Conservation (phyloP, 129 eudicot genomes). For the Rutidosis leptorrhynchoides region DNA sequence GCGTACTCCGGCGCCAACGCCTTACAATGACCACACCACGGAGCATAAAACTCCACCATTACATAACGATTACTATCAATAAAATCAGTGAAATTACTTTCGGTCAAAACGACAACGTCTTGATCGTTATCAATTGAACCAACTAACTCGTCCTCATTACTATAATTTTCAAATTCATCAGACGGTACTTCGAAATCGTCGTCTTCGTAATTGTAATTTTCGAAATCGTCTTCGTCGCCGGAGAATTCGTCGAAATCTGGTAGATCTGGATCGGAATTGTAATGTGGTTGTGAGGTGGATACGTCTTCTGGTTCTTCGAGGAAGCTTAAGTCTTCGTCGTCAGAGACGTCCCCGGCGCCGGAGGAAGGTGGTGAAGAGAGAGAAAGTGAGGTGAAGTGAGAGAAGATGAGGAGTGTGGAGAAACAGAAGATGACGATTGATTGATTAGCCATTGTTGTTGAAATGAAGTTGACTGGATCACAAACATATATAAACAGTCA, state of each 20-base stretch:
- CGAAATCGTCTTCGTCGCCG: constrained; percentile 52
- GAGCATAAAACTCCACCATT: constrained; percentile 96
- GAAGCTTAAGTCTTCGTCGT: constrained; percentile 77
- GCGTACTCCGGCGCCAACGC: constrained; percentile 93
- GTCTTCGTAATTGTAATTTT: constrained; percentile 47
- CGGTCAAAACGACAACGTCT: constrained; percentile 79
- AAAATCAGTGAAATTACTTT: constrained; percentile 60
- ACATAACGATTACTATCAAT: constrained; percentile 59
- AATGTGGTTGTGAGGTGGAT: constrained; percentile 22
- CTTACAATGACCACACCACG: constrained; percentile 96
- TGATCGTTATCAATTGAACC: constrained; percentile 48
- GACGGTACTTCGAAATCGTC: constrained; percentile 53
- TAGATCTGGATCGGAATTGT: constrained; percentile 37
- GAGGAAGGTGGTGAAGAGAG: constrained; percentile 30
- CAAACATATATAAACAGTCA: constrained; percentile 10
- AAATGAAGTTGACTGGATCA: constrained; percentile 14
- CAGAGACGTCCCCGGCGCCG: constrained; percentile 20
- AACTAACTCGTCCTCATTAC: constrained; percentile 34
- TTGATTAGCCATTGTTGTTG: constrained; percentile 49
- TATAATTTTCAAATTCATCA: constrained; percentile 18
- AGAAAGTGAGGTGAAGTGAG: constrained; percentile 41
- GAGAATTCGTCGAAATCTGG: constrained; percentile 34
- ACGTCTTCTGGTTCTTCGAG: constrained; percentile 62
- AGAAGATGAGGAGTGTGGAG: constrained; percentile 49
- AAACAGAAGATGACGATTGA: constrained; percentile 39